Evolutionary conservation across 1,284 basidiomycete genomes (phyloP), one percentile per base, ranked within the genome.

Genomic region (Coniferiporia weirii): DNA sequence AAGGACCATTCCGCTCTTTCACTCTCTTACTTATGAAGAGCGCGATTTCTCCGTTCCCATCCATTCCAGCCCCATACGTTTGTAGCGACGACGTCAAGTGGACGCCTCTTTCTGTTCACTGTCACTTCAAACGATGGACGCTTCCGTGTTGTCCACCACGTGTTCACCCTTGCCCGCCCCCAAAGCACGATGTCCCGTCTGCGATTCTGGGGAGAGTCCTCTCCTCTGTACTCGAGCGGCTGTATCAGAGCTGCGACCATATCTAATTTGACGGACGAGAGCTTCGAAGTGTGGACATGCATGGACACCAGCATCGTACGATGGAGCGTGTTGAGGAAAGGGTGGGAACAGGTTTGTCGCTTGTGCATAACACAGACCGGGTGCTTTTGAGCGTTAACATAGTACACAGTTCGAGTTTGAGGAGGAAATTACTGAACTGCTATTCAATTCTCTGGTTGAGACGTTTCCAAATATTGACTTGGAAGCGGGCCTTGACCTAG

Each of bases 51-150:
- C 54, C 46, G 32, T 15, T 51, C 53, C 22, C 56, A 20, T 38
- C 46, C 36, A 17, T 54, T 50, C 3, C 58, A 88, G 86, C 71
- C 82, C 6, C 82, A 85, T 72, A 82, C 82, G 17, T 90, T 83
- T 66, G 75, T 91, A 52, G 77, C 78, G 1, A 83, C 86, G 6
- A 89, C 89, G 0, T 84, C 85, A 1, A 73, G 71, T 35, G 89
- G 89, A 3, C 78, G 76, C 17, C 72, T 91, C 43, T 87, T 87
- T 68, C 82, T 85, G 15, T 68, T 91, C 36, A 73, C 74, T 6
- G 72, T 91, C 13, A 80, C 84, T 1, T 84, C 87, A 0, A 77
- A 81, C 22, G 84, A 84, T 38, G 87, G 87, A 54, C 87, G 82
- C 69, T 78, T 85, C 55, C 82, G 84, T 56, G 68, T 89, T 13